These are phyloP conservation scores for Echites panduratus DNA, from an alignment of 257 asterid species.

Conservation along the genomic window DNA sequence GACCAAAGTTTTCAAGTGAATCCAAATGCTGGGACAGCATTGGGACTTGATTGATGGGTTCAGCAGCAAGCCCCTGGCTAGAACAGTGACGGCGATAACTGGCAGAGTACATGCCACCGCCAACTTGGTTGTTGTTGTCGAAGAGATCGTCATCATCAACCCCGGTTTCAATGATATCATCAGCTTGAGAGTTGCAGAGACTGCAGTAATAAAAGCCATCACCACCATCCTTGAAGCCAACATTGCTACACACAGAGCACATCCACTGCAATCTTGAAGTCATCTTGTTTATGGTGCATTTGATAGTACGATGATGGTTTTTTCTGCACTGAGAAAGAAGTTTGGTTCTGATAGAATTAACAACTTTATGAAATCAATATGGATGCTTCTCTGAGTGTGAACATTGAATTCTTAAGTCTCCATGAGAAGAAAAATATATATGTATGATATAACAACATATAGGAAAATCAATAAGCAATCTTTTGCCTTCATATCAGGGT, in stretches of 20 bases:
- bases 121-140: not conserved
- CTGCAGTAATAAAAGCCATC: slow-evolving; percentile 58
- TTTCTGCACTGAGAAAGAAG: not conserved
- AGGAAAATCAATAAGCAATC: not conserved
- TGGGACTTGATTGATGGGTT: slow-evolving; percentile 41
- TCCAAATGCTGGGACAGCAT: slow-evolving; percentile 35
- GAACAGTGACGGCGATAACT: slow-evolving; percentile 29
- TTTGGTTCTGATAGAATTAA: not conserved
- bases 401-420: not conserved
- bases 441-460: too few species aligned
- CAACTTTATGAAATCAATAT: not conserved
- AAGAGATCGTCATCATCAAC: slow-evolving; percentile 44
- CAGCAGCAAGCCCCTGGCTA: slow-evolving; percentile 18
- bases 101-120: slow-evolving; percentile 27
- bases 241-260: slow-evolving; percentile 44
- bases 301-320: not conserved
- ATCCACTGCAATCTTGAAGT: slow-evolving; percentile 22
- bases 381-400: not conserved
- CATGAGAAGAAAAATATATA: not conserved
- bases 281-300: slow-evolving; percentile 12
- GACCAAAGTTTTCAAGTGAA: slow-evolving; percentile 20
- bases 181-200: slow-evolving; percentile 50
- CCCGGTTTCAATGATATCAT: slow-evolving; percentile 42
- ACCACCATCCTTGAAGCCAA: slow-evolving; percentile 32
- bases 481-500: not conserved